Evolutionary conservation across 2,329 filamentous ascomycete genomes (phyloP).

Genomic region (Grosmannia penicillata): DNA sequence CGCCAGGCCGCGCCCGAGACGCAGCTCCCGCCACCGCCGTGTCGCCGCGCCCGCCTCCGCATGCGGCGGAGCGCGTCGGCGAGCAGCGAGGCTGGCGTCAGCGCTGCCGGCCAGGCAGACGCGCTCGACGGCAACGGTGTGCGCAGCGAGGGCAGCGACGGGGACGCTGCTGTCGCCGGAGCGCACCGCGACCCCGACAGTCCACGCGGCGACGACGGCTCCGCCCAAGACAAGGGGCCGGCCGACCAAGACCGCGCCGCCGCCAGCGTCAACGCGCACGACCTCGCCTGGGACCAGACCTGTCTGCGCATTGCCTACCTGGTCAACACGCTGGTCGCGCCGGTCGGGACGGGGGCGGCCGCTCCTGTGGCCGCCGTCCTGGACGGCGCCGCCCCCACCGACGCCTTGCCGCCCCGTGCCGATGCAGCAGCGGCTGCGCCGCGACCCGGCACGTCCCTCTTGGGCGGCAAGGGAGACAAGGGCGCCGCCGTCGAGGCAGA

Average conservation of each 20-base stretch:
- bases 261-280: conserved; percentile 8
- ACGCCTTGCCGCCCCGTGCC: background rate
- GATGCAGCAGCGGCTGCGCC: background rate
- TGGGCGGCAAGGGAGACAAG: too few species aligned
- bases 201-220: too few species aligned
- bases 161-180: background rate
- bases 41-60: background rate
- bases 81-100: too few species aligned
- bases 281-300: conserved; percentile 15
- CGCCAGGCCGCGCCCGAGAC: too few species aligned
- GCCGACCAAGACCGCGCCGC: background rate
- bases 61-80: too few species aligned
- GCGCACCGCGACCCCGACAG: too few species aligned
- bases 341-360: background rate
- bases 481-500: background rate
- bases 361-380: background rate
- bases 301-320: conserved; percentile 12
- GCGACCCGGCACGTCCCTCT: background rate
- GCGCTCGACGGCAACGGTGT: background rate
- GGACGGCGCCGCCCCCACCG: background rate
- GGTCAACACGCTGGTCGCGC: conserved; percentile 10
- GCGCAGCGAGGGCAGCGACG: background rate
- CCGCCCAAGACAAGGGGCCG: too few species aligned
- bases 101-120: background rate
- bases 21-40: background rate